A percentile compares a stretch with the other conserved stretches of the same genome.
Conservation (phyloP, 441 rosid genomes). For the Adansonia grandidieri region DNA sequence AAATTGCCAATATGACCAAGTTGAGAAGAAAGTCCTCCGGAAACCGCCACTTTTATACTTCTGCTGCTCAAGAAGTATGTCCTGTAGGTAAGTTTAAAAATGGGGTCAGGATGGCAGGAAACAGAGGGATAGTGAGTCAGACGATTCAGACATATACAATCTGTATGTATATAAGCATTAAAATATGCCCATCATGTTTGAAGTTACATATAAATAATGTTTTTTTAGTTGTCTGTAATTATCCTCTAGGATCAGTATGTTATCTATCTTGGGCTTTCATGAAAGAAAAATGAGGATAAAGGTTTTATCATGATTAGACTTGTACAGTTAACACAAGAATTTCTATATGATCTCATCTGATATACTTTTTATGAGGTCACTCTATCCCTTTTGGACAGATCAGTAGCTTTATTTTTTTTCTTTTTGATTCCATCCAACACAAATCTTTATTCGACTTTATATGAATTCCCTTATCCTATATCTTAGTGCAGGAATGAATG, state of each 20-base stretch:
- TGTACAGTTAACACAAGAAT: background rate
- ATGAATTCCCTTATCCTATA: background rate
- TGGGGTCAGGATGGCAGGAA: too few relatives aligned
- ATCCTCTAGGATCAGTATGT: constrained; percentile 1
- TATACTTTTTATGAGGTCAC: background rate
- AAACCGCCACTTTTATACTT: background rate
- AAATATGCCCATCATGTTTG: constrained; percentile 1
- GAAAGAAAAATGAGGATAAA: background rate
- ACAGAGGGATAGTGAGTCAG: too few relatives aligned
- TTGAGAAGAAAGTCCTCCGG: background rate
- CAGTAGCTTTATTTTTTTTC: background rate
- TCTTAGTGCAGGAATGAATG: background rate
- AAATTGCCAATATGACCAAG: background rate
- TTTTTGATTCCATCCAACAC: too few relatives aligned
- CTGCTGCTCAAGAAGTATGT: background rate
- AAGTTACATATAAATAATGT: background rate
- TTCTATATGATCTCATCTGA: background rate
- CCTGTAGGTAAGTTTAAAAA: too few relatives aligned
- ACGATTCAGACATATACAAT: background rate
- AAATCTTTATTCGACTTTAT: background rate
- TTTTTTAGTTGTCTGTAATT: constrained; percentile 9
- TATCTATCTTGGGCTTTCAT: background rate
- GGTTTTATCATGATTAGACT: background rate
- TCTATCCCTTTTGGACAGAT: background rate
- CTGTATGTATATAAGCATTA: background rate